These are phyloP conservation scores for Phialocephala subalpina DNA, from an alignment of 2,329 filamentous ascomycete genomes.

Conservation along the genomic window DNA sequence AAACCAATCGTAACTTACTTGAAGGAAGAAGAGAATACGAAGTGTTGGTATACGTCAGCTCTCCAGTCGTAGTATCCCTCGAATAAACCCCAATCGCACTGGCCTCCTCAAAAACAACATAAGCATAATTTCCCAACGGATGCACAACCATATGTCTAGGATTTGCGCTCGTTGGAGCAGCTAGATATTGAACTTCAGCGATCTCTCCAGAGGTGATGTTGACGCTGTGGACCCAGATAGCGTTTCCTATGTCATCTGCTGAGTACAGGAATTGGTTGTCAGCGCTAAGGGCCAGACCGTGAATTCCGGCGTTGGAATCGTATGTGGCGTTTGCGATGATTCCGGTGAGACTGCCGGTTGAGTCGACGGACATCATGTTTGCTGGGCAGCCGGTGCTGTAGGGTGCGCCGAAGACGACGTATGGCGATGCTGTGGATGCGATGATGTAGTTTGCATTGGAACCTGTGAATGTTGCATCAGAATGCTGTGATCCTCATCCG, in stretches of 20 bases:
- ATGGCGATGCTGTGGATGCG: conserved; percentile 27
- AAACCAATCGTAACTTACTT: not conserved
- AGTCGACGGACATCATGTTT: conserved; percentile 36
- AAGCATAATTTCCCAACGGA: conserved; percentile 41
- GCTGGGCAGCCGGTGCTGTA: conserved; percentile 36
- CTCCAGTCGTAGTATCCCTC: conserved; percentile 35
- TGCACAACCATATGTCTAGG: conserved; percentile 43
- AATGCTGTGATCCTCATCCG: not conserved
- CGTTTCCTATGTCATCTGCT: conserved; percentile 44
- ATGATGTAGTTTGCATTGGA: conserved; percentile 33
- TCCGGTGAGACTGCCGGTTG: conserved; percentile 28
- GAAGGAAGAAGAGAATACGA: conserved; percentile 14
- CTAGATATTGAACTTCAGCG: conserved; percentile 34
- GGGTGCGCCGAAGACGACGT: conserved; percentile 36
- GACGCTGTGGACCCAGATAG: conserved; percentile 42
- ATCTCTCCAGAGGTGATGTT: conserved; percentile 34
- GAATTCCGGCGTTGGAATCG: conserved; percentile 36
- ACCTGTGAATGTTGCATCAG: conserved; percentile 2
- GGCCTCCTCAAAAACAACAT: conserved; percentile 41
- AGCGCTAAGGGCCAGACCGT: conserved; percentile 38
- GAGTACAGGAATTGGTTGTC: conserved; percentile 43
- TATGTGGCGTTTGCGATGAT: conserved; percentile 34
- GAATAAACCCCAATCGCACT: conserved; percentile 40
- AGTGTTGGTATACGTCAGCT: conserved; percentile 32
- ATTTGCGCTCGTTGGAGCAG: conserved; percentile 35